Evolutionary conservation across 345 rosid genomes (phyloP).

Genomic region (Eucalyptus camaldulensis): DNA sequence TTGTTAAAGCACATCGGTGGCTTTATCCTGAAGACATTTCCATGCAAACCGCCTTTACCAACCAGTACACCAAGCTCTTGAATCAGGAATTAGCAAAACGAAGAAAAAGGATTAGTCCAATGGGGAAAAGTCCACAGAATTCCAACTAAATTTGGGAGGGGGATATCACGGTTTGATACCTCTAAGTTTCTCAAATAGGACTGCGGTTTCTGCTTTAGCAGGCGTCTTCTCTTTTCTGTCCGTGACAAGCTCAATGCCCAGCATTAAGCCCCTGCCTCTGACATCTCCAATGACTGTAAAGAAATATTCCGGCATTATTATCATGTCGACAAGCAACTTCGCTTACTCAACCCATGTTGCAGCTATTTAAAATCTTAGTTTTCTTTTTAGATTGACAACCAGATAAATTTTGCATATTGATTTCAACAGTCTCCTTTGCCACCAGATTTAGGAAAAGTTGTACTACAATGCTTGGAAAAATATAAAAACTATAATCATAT

Average conservation of each 20-base stretch:
- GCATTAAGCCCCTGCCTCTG: slow-evolving; percentile 89
- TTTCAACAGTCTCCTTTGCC: not conserved
- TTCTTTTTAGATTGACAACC: not conserved
- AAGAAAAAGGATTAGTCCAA: not conserved
- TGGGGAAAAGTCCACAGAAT: not conserved
- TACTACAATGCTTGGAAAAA: not conserved
- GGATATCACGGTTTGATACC: slow-evolving; percentile 22
- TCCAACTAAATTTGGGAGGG: not conserved
- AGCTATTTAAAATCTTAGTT: not conserved
- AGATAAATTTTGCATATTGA: not conserved
- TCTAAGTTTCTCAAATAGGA: slow-evolving; percentile 74
- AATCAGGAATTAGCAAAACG: not conserved
- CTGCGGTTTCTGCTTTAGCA: slow-evolving; percentile 69
- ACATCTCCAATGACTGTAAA: slow-evolving; percentile 79
- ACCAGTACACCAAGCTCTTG: slow-evolving; percentile 72
- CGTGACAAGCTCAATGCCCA: slow-evolving; percentile 73
- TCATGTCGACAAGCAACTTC: not conserved
- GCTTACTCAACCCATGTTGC: not conserved
- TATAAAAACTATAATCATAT: not conserved
- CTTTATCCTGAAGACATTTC: slow-evolving; percentile 80
- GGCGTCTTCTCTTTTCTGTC: slow-evolving; percentile 79
- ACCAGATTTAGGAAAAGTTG: not conserved
- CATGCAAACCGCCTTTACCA: slow-evolving; percentile 92
- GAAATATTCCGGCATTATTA: not conserved
- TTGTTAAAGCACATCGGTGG: slow-evolving; percentile 95